Conservation (phyloP, 2,329 filamentous ascomycete genomes). For the Aspergillus neoniger region DNA sequence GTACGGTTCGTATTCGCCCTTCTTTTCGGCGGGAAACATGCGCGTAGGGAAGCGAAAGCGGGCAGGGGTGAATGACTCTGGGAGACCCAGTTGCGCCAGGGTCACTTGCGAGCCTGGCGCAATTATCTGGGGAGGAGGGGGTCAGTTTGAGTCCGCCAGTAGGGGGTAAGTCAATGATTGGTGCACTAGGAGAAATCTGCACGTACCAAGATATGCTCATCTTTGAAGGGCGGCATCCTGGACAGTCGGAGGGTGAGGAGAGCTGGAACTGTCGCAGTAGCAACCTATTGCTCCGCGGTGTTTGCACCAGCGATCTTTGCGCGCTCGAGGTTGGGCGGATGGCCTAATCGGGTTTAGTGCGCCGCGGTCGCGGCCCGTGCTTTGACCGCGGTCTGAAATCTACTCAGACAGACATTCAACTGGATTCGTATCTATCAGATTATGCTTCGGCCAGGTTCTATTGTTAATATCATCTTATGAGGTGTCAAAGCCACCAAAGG, state of each 20-base stretch:
- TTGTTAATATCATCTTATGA: no score
- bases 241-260: constrained; percentile 13
- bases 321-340: constrained; percentile 23
- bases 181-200: neutral
- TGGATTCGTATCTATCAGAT: no score
- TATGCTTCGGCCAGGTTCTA: no score
- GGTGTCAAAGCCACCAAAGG: no score
- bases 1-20: constrained; percentile 78
- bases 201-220: constrained; percentile 54
- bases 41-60: constrained; percentile 82
- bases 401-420: no score
- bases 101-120: constrained; percentile 79
- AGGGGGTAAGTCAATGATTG: neutral
- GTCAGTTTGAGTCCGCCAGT: constrained; percentile 10
- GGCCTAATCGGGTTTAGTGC: constrained; percentile 30
- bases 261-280: constrained; percentile 21
- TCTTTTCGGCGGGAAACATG: constrained; percentile 82
- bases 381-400: neutral
- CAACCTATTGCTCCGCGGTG: constrained; percentile 21
- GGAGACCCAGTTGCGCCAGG: constrained; percentile 85
- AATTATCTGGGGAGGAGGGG: constrained; percentile 45
- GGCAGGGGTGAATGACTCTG: constrained; percentile 90
- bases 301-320: constrained; percentile 25
- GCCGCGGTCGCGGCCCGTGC: constrained; percentile 12
- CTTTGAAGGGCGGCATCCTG: constrained; percentile 54